Evolutionary conservation across 2,329 filamentous ascomycete species (phyloP).

Genomic region (Microsporum canis): DNA sequence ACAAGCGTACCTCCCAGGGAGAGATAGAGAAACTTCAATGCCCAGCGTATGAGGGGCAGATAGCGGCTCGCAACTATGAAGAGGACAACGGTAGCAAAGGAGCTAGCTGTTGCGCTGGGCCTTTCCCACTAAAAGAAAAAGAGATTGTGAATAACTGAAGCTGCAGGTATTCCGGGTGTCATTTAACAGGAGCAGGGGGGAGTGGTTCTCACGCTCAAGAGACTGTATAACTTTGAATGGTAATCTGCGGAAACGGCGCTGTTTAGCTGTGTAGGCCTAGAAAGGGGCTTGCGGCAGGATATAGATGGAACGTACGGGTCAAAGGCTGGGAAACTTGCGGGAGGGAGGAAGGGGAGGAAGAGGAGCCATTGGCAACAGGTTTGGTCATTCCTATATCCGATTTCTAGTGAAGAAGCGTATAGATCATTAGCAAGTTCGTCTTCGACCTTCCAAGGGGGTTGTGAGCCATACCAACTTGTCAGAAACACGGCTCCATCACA

Average conservation of each 20-base stretch:
- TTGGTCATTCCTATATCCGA: background rate
- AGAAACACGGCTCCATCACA: background rate
- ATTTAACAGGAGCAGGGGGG: background rate
- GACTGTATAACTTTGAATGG: conserved; percentile 55
- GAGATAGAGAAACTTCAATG: conserved; percentile 49
- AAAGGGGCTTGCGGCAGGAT: background rate
- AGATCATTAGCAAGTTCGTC: background rate
- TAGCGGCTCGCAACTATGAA: conserved; percentile 55
- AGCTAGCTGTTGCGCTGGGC: conserved; percentile 51
- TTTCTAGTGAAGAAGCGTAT: background rate
- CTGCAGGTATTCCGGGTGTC: background rate
- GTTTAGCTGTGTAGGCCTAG: background rate
- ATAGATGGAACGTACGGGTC: conserved; percentile 40
- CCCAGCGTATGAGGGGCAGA: conserved; percentile 50
- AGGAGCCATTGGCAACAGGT: conserved; percentile 28
- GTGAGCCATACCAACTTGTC: background rate
- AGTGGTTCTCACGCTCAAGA: conserved; percentile 44
- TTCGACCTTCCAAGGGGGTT: background rate
- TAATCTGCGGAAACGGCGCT: conserved; percentile 38
- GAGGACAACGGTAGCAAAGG: conserved; percentile 44
- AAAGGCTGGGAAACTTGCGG: conserved; percentile 46
- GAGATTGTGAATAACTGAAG: conserved; percentile 5
- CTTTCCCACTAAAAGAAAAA: conserved; percentile 50
- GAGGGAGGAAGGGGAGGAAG: conserved; percentile 36
- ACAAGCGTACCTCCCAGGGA: conserved; percentile 43